These are phyloP conservation scores for Lotus japonicus DNA, from an alignment of 306 rosid species.

Conservation along the genomic window DNA sequence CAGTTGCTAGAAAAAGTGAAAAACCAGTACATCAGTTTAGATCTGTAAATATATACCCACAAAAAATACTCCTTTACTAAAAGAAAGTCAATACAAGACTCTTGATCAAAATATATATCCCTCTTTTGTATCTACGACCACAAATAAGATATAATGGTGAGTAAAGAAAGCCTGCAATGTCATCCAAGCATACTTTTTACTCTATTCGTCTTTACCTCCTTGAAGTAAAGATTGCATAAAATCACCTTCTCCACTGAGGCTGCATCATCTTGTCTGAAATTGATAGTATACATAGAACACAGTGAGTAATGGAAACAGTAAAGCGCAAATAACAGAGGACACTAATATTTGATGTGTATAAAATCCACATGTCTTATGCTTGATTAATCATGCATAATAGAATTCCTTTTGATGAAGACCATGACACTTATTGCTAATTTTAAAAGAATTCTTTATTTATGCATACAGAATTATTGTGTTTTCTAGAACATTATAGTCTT, in stretches of 20 bases:
- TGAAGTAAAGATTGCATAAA: conserved; percentile 5
- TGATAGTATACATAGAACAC: conserved; percentile 4
- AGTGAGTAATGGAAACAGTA: neutral
- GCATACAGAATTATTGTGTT: neutral
- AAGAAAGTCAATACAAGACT: conserved; percentile 12
- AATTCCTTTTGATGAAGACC: neutral
- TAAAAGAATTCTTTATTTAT: neutral
- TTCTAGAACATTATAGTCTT: neutral
- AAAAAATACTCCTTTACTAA: conserved; percentile 12
- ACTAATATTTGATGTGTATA: neutral
- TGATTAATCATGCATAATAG: neutral
- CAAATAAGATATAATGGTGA: neutral
- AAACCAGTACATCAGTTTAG: conserved; percentile 1
- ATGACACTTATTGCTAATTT: neutral
- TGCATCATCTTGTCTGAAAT: conserved; percentile 43
- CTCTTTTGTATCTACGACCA: conserved; percentile 15
- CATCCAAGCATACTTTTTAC: neutral
- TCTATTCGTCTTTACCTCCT: conserved; percentile 20
- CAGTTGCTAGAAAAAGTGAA: neutral
- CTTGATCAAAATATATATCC: conserved; percentile 13
- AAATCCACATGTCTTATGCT: neutral
- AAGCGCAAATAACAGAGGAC: neutral
- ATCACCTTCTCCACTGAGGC: conserved; percentile 64
- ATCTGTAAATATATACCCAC: conserved; percentile 23
- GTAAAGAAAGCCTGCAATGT: conserved; percentile 4